A percentile compares a stretch with the other conserved stretches of the same genome.
phyloP scores from a whole-genome alignment of 2,329 filamentous ascomycete species.

The Thermoascus crustaceus region DNA sequence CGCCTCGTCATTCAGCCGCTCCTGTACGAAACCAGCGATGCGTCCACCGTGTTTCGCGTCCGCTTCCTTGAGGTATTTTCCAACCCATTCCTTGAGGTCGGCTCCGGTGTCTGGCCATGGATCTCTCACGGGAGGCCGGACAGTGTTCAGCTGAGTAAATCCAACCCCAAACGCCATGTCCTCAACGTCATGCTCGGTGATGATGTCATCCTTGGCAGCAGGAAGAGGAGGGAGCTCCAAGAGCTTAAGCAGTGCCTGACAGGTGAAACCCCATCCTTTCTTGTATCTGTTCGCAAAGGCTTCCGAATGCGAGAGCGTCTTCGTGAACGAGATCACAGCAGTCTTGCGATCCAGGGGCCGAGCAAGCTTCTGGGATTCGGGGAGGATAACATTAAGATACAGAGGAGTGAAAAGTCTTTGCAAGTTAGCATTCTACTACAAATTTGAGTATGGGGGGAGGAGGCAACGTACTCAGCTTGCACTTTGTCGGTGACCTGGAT shows the following conservation, averaged over 20 bases:
- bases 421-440: constrained; percentile 9
- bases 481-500: constrained; percentile 74
- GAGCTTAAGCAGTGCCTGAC: constrained; percentile 78
- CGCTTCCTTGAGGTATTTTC: constrained; percentile 66
- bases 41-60: constrained; percentile 65
- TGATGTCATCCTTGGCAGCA: constrained; percentile 63
- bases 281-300: constrained; percentile 74
- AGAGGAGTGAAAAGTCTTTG: constrained; percentile 66
- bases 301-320: constrained; percentile 77
- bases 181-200: constrained; percentile 84
- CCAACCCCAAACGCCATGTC: constrained; percentile 92
- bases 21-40: constrained; percentile 61
- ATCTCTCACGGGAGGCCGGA: constrained; percentile 64
- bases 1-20: constrained; percentile 58
- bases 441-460: neutral
- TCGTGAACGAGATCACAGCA: constrained; percentile 86
- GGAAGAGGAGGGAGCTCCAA: constrained; percentile 78
- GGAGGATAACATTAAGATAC: constrained; percentile 79
- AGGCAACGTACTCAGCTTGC: constrained; percentile 52
- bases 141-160: constrained; percentile 89
- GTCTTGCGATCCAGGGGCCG: constrained; percentile 86
- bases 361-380: constrained; percentile 78
- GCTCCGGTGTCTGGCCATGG: constrained; percentile 79
- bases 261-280: constrained; percentile 87
- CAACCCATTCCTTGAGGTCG: constrained; percentile 74